phyloP scores from a whole-genome alignment of 2,329 filamentous ascomycete genomes.

The Alternaria dauci region DNA sequence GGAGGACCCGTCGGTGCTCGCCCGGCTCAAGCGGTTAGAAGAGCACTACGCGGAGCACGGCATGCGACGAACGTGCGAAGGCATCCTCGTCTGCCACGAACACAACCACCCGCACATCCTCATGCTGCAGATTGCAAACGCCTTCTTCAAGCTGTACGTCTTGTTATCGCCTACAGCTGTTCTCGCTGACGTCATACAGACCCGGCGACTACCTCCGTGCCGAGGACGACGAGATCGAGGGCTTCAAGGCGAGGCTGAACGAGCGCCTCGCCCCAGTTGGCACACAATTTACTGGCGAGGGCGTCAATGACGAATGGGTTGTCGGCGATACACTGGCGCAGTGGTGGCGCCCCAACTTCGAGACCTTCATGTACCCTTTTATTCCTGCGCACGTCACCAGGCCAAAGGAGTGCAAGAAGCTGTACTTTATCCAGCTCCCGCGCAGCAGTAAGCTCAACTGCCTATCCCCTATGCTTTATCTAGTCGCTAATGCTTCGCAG shows the following conservation, averaged over 20 bases:
- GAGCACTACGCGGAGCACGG: conserved; percentile 92
- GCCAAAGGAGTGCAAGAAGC: conserved; percentile 98
- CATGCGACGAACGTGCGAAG: conserved; percentile 97
- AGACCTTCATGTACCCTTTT: conserved; percentile 99
- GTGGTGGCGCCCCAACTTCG: conserved; percentile 99
- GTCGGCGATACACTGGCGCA: conserved; percentile 94
- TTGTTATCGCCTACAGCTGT: not conserved
- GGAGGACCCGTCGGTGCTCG: conserved; percentile 94
- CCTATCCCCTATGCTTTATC: conserved; percentile 8
- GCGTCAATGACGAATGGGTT: conserved; percentile 92
- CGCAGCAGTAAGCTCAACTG: conserved; percentile 74
- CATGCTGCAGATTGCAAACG: conserved; percentile 99
- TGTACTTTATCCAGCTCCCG: conserved; percentile 95
- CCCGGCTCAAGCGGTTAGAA: conserved; percentile 90
- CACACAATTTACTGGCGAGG: conserved; percentile 79
- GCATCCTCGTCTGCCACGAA: conserved; percentile 96
- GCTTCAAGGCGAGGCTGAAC: conserved; percentile 93
- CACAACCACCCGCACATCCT: conserved; percentile 98
- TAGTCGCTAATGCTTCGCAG: conserved; percentile 57
- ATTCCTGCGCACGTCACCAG: conserved; percentile 94
- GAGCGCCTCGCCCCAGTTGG: conserved; percentile 94
- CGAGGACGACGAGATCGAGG: conserved; percentile 88
- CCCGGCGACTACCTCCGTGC: conserved; percentile 93
- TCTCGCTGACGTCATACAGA: conserved; percentile 47
- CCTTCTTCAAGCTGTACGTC: conserved; percentile 91